Evolutionary conservation across 2,329 filamentous ascomycete species (phyloP).

Genomic region (Sporothrix sp.): DNA sequence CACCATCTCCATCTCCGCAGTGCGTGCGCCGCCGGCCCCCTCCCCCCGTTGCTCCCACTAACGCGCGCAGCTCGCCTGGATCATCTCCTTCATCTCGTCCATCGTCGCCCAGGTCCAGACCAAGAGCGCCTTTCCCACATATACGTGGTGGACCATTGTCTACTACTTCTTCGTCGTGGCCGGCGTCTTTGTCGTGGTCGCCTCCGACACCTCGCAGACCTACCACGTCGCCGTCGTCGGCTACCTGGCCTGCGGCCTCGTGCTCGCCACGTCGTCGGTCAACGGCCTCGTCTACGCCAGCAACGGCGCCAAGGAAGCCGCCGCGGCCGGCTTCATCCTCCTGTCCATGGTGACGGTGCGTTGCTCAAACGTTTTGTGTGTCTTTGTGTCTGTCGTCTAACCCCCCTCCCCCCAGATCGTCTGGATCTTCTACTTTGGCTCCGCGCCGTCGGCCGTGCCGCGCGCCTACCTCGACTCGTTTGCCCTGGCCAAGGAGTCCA

Average conservation of each 20-base stretch:
- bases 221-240: constrained; percentile 90
- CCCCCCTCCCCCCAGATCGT: constrained; percentile 53
- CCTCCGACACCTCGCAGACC: constrained; percentile 71
- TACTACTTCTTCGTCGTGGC: constrained; percentile 78
- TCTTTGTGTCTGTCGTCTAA: not conserved
- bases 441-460: constrained; percentile 73
- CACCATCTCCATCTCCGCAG: constrained; percentile 82
- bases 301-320: constrained; percentile 67
- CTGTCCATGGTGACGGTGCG: constrained; percentile 86
- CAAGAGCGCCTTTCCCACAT: constrained; percentile 59
- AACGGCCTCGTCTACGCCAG: constrained; percentile 76
- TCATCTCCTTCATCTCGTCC: constrained; percentile 82
- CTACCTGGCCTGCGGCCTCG: constrained; percentile 73
- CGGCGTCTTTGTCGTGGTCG: constrained; percentile 73
- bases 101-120: constrained; percentile 57
- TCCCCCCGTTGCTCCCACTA: not conserved
- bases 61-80: constrained; percentile 68
- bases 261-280: constrained; percentile 76
- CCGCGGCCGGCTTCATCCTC: constrained; percentile 85
- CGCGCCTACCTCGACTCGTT: constrained; percentile 94
- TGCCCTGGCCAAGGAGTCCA: constrained; percentile 78
- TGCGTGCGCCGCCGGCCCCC: constrained; percentile 38
- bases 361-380: constrained; percentile 1
- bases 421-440: constrained; percentile 99
- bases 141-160: constrained; percentile 83